Evolutionary conservation across 2,329 filamentous ascomycete genomes (phyloP).

Genomic region (Xylariaceae sp.): DNA sequence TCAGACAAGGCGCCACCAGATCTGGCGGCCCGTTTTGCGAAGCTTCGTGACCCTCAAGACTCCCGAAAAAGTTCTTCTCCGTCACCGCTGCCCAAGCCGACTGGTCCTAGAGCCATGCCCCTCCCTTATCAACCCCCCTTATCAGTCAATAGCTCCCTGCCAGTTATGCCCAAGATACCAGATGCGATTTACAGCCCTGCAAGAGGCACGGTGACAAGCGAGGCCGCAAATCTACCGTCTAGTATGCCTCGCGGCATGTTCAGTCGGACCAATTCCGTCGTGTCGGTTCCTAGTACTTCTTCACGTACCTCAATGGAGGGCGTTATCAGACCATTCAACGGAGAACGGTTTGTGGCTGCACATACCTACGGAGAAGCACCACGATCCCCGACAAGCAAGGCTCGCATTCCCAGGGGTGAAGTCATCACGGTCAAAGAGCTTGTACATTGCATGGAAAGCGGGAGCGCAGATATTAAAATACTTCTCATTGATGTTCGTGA

Average conservation of each 20-base stretch:
- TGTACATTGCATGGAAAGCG: slow-evolving; percentile 69
- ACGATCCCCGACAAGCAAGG: slow-evolving; percentile 48
- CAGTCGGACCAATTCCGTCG: slow-evolving; percentile 63
- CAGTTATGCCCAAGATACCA: slow-evolving; percentile 71
- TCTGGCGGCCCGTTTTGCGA: slow-evolving; percentile 63
- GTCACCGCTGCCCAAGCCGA: slow-evolving; percentile 54
- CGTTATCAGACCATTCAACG: slow-evolving; percentile 35
- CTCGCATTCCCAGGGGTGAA: slow-evolving; percentile 61
- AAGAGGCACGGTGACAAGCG: slow-evolving; percentile 71
- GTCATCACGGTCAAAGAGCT: slow-evolving; percentile 73
- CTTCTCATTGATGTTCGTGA: slow-evolving; percentile 86
- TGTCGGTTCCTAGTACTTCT: slow-evolving; percentile 44
- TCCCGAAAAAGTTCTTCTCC: slow-evolving; percentile 47
- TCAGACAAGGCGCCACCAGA: slow-evolving; percentile 52
- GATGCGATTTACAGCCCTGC: slow-evolving; percentile 82
- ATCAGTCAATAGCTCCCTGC: slow-evolving; percentile 58
- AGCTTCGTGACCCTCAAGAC: slow-evolving; percentile 55
- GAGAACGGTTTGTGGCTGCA: slow-evolving; percentile 46
- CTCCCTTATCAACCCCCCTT: slow-evolving; percentile 51
- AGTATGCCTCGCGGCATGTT: slow-evolving; percentile 70
- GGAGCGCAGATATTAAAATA: slow-evolving; percentile 63
- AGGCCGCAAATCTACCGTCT: slow-evolving; percentile 69
- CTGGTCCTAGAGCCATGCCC: slow-evolving; percentile 58
- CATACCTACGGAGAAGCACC: slow-evolving; percentile 39
- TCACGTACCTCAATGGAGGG: slow-evolving; percentile 41